Base-by-base conservation (phyloP, 768 basidiomycete genomes). In the Lentinula detonsa region DNA sequence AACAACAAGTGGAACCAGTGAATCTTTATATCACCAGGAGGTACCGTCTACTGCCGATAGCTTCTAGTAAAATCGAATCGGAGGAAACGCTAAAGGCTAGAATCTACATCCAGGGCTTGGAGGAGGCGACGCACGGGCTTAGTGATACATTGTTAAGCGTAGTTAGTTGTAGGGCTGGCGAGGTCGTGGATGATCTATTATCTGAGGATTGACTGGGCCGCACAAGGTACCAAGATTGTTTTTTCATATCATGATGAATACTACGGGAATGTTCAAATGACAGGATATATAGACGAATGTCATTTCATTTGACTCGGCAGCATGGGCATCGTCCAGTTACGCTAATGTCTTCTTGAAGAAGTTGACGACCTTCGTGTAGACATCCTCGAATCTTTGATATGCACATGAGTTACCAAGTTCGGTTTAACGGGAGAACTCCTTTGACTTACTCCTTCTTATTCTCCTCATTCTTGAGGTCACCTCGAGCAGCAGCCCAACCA, bases 401-500 rank as follows among this genome's bases (percentile, higher is more conserved):
- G 55, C 1, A 56, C 46, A 33, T 16, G 54, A 31, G 21, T 49
- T 5, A 35, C 39, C 33, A 58, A 43, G 37, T 39, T 8, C 13
- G 13, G 13, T 39, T n/a, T 34, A 6, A 34, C 58, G 35, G 58
- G 39, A 55, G 56, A 34, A 63, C 18, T 18, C 18, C 37, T 28
- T 59, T 34, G 52, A 65, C 66, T 61, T 71, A 86, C 78, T 82
- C 80, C 67, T 80, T 81, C 68, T 79, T 78, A 69, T 85, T 86
- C 61, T 85, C 83, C 21, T 74, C 69, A 56, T 86, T 74, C 31
- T 78, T 74, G 57, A 87, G 73, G 67, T 87, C 74, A 1, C 77
- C 85, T 51, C 85, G 76, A 3, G 86, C 86, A 18, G 84, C 86
- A 4, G 85, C 83, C 75, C 80, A 88, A 37, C 85, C 85, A 64